Percentiles rank a stretch among this genome's conserved stretches.
Evolutionary conservation across 768 basidiomycete species (phyloP).

Genomic region (Lactifluus rugatus): DNA sequence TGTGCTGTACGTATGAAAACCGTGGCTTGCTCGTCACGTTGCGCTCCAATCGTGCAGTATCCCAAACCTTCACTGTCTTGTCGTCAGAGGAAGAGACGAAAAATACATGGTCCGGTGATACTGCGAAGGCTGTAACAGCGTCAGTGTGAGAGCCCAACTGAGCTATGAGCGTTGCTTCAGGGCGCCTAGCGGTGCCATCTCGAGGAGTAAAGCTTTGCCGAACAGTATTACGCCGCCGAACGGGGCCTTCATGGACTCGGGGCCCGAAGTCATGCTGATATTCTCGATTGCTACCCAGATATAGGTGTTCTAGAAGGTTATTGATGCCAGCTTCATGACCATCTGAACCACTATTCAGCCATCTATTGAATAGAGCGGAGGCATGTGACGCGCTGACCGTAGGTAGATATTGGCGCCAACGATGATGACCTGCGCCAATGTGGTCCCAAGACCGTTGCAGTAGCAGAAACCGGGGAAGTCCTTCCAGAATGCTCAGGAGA

Average conservation of each 20-base stretch:
- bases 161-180: conserved; percentile 74
- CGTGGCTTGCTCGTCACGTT: conserved; percentile 78
- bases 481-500: conserved; percentile 68
- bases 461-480: conserved; percentile 63
- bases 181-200: conserved; percentile 48
- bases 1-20: conserved; percentile 46
- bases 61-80: conserved; percentile 89
- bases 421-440: conserved; percentile 42
- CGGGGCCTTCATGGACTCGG: conserved; percentile 68
- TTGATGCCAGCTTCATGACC: conserved; percentile 85
- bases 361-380: neutral
- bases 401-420: conserved; percentile 54
- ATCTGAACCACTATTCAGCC: conserved; percentile 37
- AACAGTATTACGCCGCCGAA: conserved; percentile 63
- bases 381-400: conserved; percentile 40
- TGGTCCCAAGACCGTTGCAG: conserved; percentile 42
- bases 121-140: conserved; percentile 67
- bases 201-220: conserved; percentile 60
- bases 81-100: conserved; percentile 93
- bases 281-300: conserved; percentile 78
- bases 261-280: conserved; percentile 90
- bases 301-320: conserved; percentile 81
- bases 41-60: conserved; percentile 84
- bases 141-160: conserved; percentile 80
- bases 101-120: conserved; percentile 90